Evolutionary conservation across 2,329 filamentous ascomycete genomes (phyloP).

Genomic region (Purpureocillium lavendulum): DNA sequence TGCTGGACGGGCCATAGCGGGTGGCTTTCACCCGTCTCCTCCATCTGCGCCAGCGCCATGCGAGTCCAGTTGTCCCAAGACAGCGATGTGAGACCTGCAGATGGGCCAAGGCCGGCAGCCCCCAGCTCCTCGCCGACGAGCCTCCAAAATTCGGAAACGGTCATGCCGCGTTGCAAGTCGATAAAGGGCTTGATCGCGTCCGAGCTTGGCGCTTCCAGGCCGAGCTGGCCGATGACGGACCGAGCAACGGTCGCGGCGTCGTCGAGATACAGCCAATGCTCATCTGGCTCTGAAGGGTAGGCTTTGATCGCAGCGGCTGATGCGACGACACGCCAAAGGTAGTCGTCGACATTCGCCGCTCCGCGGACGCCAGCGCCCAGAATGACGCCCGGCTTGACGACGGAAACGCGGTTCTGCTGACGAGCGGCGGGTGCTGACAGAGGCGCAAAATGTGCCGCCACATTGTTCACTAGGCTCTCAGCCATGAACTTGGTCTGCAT

Average conservation of each 20-base stretch:
- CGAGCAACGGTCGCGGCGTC: slow-evolving; percentile 9
- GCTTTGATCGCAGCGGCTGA: slow-evolving; percentile 6
- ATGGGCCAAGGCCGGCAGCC: neutral
- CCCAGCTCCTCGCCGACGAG: slow-evolving; percentile 9
- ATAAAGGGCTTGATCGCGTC: slow-evolving; percentile 1
- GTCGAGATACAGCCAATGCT: slow-evolving; percentile 10
- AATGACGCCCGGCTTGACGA: slow-evolving; percentile 15
- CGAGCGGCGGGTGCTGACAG: neutral
- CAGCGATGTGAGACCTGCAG: neutral
- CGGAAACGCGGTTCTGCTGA: slow-evolving; percentile 7
- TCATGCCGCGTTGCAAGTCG: slow-evolving; percentile 8
- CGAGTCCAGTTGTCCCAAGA: slow-evolving; percentile 9
- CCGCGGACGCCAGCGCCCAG: slow-evolving; percentile 10
- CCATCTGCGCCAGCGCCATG: slow-evolving; percentile 4
- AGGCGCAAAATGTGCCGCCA: neutral
- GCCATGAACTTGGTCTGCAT: slow-evolving; percentile 15
- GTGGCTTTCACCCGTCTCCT: slow-evolving; percentile 9
- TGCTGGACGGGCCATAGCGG: slow-evolving; percentile 16
- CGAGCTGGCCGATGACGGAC: slow-evolving; percentile 4
- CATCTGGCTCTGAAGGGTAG: slow-evolving; percentile 5
- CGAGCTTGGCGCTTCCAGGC: neutral
- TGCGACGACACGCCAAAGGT: slow-evolving; percentile 12
- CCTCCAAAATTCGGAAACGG: slow-evolving; percentile 11
- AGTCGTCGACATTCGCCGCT: slow-evolving; percentile 14
- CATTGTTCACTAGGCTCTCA: slow-evolving; percentile 10